Base-by-base conservation (phyloP, 2,329 filamentous ascomycete species). In the Exserohilum rostratum region DNA sequence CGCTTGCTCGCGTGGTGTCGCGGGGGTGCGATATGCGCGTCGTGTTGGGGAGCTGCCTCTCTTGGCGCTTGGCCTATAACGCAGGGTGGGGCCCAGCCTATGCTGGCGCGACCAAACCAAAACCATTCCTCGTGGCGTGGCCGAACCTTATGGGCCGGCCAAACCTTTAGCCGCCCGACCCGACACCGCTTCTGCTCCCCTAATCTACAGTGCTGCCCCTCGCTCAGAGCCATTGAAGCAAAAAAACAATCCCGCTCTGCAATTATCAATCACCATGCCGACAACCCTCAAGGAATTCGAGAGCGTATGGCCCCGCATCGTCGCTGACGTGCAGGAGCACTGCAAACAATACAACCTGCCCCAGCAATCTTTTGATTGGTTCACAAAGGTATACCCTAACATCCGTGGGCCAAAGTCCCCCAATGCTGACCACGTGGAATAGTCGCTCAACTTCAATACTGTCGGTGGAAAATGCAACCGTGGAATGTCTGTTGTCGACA, bases 381-480 rank as follows among this genome's bases (percentile, higher is more conserved):
- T 91, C 78, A 87, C 91, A 77, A 85, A 87, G 80, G 92, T 95
- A 74, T 40, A 39, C 18, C 38, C 15, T 12, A 6, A 31, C 47
- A 27, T 27, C 17, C 38, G 53, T 18, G 29, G 46, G 22, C 29
- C 15, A 51, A 48, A 29, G 42, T 25, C 45, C 48, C 47, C 39
- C 35, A 50, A 57, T 48, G 53, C 61, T 71, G 51, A 70, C 54
- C 40, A 18, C 13, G 12, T 13, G 13, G 48, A 29, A 18, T 68
- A 97, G 91, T 89, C 85, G 58, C 84, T 98, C 70, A 85, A 93
- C 73, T 84, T 86, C 80, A 99, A 99, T 80, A 87, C 91, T 6
- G 81, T 95, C 49, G 95, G 95, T 67, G 95, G 95, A 74, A 99
- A 99, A 83, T 96, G 93, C 82, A 99, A 99, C 82, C 91, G 95